These are phyloP conservation scores for Patellifolia procumbens DNA, from an alignment of 179 eudicot genomes.

Conservation along the genomic window DNA sequence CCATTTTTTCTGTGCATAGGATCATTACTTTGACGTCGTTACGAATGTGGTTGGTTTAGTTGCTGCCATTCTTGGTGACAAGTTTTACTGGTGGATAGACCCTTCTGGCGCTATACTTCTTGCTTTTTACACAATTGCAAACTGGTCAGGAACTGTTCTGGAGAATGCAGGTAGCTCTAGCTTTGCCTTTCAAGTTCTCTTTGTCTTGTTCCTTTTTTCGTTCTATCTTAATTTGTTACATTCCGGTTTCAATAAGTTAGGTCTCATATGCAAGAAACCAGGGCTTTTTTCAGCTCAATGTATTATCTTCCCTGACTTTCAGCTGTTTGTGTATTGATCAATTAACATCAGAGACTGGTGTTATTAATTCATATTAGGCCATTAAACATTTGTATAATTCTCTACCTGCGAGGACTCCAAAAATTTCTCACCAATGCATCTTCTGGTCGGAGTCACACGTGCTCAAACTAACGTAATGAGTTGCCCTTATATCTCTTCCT, in stretches of 20 bases:
- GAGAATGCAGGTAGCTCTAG: conserved; percentile 78
- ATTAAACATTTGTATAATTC: neutral
- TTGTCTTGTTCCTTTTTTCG: neutral
- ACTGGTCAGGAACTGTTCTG: conserved; percentile 86
- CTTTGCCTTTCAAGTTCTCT: neutral
- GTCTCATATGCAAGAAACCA: neutral
- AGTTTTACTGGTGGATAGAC: conserved; percentile 89
- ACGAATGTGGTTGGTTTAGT: conserved; percentile 88
- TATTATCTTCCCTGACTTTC: neutral
- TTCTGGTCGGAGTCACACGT: too few relatives aligned
- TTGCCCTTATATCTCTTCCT: too few relatives aligned
- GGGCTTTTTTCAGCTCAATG: too few relatives aligned
- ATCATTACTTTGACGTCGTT: conserved; percentile 92
- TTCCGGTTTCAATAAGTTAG: neutral
- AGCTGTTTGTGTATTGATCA: neutral
- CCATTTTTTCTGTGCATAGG: conserved; percentile 38
- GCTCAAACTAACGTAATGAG: too few relatives aligned
- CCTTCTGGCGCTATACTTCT: conserved; percentile 85
- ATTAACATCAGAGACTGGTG: too few relatives aligned
- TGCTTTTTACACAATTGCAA: conserved; percentile 56
- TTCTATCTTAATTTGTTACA: neutral
- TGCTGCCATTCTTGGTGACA: conserved; percentile 91
- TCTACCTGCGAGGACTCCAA: neutral
- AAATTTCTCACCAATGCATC: too few relatives aligned
- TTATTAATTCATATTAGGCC: neutral